Conservation (phyloP, 768 basidiomycete species). For the Dioszegia hungarica region DNA sequence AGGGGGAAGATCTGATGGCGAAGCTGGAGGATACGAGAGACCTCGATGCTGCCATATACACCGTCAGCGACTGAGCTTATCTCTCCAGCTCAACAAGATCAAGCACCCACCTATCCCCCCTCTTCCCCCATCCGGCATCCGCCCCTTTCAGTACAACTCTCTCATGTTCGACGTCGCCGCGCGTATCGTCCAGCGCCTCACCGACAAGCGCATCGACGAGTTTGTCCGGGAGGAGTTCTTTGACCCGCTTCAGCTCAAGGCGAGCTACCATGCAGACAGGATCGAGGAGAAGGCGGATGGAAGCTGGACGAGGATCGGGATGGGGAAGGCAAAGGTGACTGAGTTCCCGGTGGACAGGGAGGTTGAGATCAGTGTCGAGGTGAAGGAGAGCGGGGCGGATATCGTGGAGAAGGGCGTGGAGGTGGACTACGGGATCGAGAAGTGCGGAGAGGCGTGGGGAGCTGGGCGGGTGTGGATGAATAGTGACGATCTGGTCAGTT, state of each 20-base stretch:
- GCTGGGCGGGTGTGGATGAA: constrained; percentile 3
- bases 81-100: not conserved
- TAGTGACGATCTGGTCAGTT: not conserved
- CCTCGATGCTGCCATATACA: no score
- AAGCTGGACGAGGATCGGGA: not conserved
- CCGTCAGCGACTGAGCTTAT: not conserved
- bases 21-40: no score
- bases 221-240: constrained; percentile 6
- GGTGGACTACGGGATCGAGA: constrained; percentile 2
- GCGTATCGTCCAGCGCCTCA: not conserved
- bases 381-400: not conserved
- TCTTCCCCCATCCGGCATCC: not conserved
- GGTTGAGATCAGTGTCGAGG: not conserved
- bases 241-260: not conserved
- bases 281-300: not conserved
- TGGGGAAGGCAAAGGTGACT: no score
- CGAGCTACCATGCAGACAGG: not conserved
- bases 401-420: not conserved
- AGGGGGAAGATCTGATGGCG: no score
- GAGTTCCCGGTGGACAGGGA: no score
- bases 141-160: constrained; percentile 5
- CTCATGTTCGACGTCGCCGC: constrained; percentile 1
- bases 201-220: not conserved
- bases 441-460: not conserved
- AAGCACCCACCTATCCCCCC: not conserved